Conservation (phyloP, 1,139 yeast species). For the Ogataea hybrid region DNA sequence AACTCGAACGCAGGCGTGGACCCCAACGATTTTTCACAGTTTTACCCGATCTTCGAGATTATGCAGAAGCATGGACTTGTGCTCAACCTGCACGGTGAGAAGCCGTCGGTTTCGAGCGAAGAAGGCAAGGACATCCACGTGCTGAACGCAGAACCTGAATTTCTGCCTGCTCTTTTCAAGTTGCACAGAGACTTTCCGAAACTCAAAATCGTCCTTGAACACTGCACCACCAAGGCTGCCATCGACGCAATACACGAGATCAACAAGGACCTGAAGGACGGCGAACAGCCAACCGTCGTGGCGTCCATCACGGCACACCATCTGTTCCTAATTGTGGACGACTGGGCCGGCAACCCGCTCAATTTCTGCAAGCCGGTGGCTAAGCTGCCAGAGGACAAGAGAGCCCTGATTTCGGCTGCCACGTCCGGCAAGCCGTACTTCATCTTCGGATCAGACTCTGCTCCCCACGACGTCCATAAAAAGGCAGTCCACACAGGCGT, state of each 20-base stretch:
- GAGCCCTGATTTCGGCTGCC: constrained; percentile 83
- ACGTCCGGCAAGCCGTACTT: constrained; percentile 90
- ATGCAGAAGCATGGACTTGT: constrained; percentile 78
- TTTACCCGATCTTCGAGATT: constrained; percentile 85
- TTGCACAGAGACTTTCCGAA: constrained; percentile 83
- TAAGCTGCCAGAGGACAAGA: constrained; percentile 79
- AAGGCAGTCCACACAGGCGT: constrained; percentile 80
- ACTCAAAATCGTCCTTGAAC: constrained; percentile 86
- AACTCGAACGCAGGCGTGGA: constrained; percentile 92
- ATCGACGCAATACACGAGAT: constrained; percentile 70
- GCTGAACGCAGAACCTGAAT: constrained; percentile 88
- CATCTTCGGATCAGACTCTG: constrained; percentile 96
- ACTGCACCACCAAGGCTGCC: constrained; percentile 91
- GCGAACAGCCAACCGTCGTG: constrained; percentile 59
- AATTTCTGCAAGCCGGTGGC: constrained; percentile 98
- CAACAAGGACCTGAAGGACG: constrained; percentile 49
- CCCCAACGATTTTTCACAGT: constrained; percentile 83
- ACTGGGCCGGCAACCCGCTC: constrained; percentile 96
- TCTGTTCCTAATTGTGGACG: constrained; percentile 80
- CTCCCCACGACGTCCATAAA: constrained; percentile 85
- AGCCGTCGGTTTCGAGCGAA: constrained; percentile 53
- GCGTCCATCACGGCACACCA: constrained; percentile 98
- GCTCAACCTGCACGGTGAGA: constrained; percentile 92
- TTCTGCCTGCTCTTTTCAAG: constrained; percentile 84
- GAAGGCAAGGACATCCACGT: constrained; percentile 64